Percentiles rank a stretch among this genome's conserved stretches.
Conservation (phyloP, 2,329 filamentous ascomycete species). For the Lachnellula suecica region DNA sequence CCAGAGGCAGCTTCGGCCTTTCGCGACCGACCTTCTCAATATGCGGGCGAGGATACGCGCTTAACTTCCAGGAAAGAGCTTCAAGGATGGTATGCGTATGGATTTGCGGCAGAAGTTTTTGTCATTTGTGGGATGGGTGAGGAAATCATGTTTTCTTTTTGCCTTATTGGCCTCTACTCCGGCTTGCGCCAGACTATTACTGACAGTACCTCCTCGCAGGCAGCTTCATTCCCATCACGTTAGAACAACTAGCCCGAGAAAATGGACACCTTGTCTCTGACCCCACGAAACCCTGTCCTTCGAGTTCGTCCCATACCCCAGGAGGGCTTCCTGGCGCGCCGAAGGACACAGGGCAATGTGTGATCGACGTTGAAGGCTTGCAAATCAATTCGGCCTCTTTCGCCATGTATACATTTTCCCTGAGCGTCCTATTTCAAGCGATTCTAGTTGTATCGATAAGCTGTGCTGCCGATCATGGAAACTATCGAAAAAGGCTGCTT, state of each 20-base stretch:
- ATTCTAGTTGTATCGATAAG: conserved; percentile 94
- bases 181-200: not conserved
- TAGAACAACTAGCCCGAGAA: conserved; percentile 90
- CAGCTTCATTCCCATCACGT: conserved; percentile 92
- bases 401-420: conserved; percentile 96
- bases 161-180: no score
- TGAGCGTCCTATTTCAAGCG: conserved; percentile 86
- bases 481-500: conserved; percentile 84
- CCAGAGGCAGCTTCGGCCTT: conserved; percentile 35
- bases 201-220: conserved; percentile 47
- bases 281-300: conserved; percentile 65
- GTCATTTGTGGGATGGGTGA: conserved; percentile 84
- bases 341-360: conserved; percentile 64
- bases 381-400: conserved; percentile 96
- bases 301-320: conserved; percentile 24
- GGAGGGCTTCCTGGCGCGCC: conserved; percentile 18
- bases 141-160: conserved; percentile 28
- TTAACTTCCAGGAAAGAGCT: conserved; percentile 86
- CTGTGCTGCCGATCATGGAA: conserved; percentile 91
- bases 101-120: conserved; percentile 95
- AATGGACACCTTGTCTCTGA: conserved; percentile 85
- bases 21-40: conserved; percentile 45
- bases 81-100: conserved; percentile 92
- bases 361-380: conserved; percentile 77
- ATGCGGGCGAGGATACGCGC: conserved; percentile 83